Evolutionary conservation across 176 grass and related monocot species (phyloP).

Genomic region (Juncus effusus): DNA sequence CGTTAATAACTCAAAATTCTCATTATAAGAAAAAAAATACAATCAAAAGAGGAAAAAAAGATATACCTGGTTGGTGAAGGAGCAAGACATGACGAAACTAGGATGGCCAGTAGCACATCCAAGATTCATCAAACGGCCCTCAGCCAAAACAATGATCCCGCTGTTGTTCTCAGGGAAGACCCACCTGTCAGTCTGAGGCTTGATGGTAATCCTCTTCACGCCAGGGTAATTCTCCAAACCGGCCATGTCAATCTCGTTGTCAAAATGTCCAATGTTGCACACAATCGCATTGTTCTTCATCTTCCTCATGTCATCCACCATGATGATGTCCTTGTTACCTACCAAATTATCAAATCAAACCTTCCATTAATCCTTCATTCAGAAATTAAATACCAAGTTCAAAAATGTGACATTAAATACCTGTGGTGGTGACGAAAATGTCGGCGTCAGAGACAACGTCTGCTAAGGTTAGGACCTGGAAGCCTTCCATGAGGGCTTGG

Average conservation of each 20-base stretch:
- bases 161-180: conserved; percentile 85
- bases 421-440: conserved; percentile 92
- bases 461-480: conserved; percentile 80
- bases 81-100: conserved; percentile 99
- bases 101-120: conserved; percentile 93
- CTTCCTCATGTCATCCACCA: conserved; percentile 97
- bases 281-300: conserved; percentile 99
- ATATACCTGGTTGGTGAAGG: conserved; percentile 93
- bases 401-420: conserved; percentile 15
- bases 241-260: conserved; percentile 91
- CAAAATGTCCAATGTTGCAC: conserved; percentile 98
- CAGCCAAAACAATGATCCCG: conserved; percentile 89
- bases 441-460: conserved; percentile 75
- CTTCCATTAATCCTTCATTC: background rate
- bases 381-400: background rate
- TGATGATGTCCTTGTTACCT: conserved; percentile 96
- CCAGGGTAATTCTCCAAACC: conserved; percentile 93
- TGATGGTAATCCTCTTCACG: conserved; percentile 94
- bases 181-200: conserved; percentile 98
- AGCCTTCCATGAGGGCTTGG: conserved; percentile 89
- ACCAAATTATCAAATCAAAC: background rate
- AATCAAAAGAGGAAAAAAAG: background rate
- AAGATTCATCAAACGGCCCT: conserved; percentile 97
- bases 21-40: background rate
- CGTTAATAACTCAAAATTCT: background rate